Conservation (phyloP, 2,329 filamentous ascomycete genomes). For the Nemania abortiva region DNA sequence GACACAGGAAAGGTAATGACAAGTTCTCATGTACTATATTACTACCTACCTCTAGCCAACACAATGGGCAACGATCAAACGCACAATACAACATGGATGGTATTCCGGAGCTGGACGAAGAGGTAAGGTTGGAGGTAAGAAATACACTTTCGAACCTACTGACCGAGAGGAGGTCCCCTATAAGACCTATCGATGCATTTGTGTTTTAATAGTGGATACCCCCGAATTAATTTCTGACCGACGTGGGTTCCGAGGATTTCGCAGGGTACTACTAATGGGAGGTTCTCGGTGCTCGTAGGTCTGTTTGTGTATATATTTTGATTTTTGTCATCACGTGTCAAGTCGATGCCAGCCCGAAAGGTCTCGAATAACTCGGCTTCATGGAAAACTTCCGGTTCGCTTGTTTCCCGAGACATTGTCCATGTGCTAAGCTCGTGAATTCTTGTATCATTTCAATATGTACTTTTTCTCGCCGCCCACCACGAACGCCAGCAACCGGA, state of each 20-base stretch:
- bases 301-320: conserved; percentile 3
- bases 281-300: conserved; percentile 8
- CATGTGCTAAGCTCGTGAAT: conserved; percentile 17
- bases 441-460: conserved; percentile 27
- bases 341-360: neutral
- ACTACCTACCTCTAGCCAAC: conserved; percentile 44
- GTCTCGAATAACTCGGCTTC: neutral
- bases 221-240: conserved; percentile 23
- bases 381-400: neutral
- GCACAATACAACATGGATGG: conserved; percentile 41
- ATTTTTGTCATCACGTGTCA: neutral
- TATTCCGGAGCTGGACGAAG: conserved; percentile 43
- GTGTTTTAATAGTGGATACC: conserved; percentile 21
- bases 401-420: neutral
- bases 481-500: conserved; percentile 47
- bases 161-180: conserved; percentile 37
- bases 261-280: conserved; percentile 25
- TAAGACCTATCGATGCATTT: conserved; percentile 20
- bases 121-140: conserved; percentile 71
- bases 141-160: conserved; percentile 51
- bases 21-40: conserved; percentile 44
- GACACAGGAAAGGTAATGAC: conserved; percentile 49
- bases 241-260: conserved; percentile 22
- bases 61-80: conserved; percentile 34
- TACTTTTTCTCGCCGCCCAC: conserved; percentile 39